Percentiles rank a stretch among this genome's conserved stretches.
Conservation (phyloP, 495 filamentous ascomycete genomes). For the Penicillium cataractarum region DNA sequence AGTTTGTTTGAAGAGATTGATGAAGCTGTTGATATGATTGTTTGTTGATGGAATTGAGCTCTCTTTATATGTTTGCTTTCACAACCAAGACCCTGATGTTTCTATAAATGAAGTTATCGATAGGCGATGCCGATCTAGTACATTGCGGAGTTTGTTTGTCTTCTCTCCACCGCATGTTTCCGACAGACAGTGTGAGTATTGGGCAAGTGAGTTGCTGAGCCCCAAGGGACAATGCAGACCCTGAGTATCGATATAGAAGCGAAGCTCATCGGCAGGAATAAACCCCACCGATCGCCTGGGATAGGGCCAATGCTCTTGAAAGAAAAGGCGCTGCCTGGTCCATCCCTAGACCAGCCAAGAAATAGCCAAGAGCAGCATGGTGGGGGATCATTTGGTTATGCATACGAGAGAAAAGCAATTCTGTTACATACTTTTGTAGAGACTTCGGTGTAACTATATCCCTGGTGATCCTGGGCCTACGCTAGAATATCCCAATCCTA, state of each 20-base stretch:
- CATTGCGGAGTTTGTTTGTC: background rate
- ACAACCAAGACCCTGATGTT: slow-evolving; percentile 2
- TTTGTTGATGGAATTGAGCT: background rate
- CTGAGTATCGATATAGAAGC: slow-evolving; percentile 7
- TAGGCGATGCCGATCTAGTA: slow-evolving; percentile 17
- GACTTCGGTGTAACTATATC: background rate
- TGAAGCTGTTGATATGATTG: background rate
- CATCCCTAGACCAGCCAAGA: slow-evolving; percentile 22
- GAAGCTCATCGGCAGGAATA: slow-evolving; percentile 9
- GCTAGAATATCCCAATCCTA: background rate
- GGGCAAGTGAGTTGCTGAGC: slow-evolving; percentile 11
- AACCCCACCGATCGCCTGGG: slow-evolving; percentile 10
- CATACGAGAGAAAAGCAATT: background rate
- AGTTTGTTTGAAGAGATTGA: background rate
- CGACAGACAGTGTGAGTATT: background rate
- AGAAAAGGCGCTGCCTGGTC: slow-evolving; percentile 29
- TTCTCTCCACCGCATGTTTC: background rate
- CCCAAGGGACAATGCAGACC: slow-evolving; percentile 7
- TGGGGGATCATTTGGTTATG: background rate
- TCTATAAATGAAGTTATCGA: slow-evolving; percentile 21
- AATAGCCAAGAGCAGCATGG: background rate
- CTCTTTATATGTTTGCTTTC: background rate
- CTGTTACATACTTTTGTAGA: background rate
- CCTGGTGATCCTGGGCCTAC: background rate
- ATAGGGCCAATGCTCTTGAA: slow-evolving; percentile 18